Evolutionary conservation across 1,284 basidiomycete species (phyloP), one percentile per base, ranked within the genome.

Genomic region (Boletus subluridellus): DNA sequence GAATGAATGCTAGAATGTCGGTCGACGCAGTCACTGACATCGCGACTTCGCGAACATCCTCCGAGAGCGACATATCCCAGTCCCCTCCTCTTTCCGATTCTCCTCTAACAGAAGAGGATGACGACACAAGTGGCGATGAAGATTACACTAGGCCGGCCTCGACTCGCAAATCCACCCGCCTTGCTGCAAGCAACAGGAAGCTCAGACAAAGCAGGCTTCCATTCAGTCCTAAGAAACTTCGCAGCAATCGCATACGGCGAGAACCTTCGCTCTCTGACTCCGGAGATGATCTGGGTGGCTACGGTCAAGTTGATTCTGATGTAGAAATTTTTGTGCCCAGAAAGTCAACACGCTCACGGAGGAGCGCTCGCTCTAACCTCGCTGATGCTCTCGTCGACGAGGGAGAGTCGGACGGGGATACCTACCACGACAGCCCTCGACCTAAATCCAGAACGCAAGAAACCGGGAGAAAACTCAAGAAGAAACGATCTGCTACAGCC

Each of bases 171-270:
- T 73, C 67, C 32, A 57, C 65, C 21, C 73, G 72, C 45, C 55
- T 66, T 34, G 55, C 60, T 52, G 49, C 52, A 54, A 46, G 54
- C 54, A 52, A 53, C 12, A 37, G 10, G 54, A 59, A 52, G 28
- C 42, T 60, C 38, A 38, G 4, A 26, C 71, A 75, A 54, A 69
- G 66, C 62, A 71, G 63, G 52, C 66, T 87, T 44, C 85, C 85
- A 10, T 87, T 83, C 70, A 87, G 85, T 63, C 85, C 86, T 0
- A 80, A 72, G 65, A 89, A 86, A 69, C 79, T 82, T 35, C 79
- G 82, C 28, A 60, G 45, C 28, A 58, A 44, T 51, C 67, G 32
- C 10, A 11, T 74, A 74, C 42, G 67, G 67, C 54, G 39, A 48
- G 41, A 47, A 72, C 74, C 55, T 64, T 77, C 69, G n/a, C 61